Percentiles rank a stretch among this genome's conserved stretches.
phyloP scores from a whole-genome alignment of 179 eudicot genomes.

The Actinidia chinensis region DNA sequence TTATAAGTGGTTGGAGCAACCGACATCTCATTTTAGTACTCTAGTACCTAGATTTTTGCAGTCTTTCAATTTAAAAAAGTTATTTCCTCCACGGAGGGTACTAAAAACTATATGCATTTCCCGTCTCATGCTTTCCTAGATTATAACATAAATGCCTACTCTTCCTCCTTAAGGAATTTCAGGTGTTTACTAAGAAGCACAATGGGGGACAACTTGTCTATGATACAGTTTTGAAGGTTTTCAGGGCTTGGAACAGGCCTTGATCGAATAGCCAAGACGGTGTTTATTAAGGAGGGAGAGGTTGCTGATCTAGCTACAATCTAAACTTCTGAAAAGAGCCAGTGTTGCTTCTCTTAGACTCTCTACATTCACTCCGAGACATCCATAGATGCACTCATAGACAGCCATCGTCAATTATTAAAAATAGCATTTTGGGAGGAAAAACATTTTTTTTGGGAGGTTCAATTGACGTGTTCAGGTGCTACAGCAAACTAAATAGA shows the following conservation, averaged over 20 bases:
- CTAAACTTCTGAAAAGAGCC: slow-evolving; percentile 43
- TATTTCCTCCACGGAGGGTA: neutral
- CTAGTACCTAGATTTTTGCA: neutral
- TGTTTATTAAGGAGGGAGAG: slow-evolving; percentile 42
- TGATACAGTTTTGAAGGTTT: slow-evolving; percentile 68
- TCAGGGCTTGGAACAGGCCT: slow-evolving; percentile 62
- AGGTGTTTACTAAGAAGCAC: slow-evolving; percentile 65
- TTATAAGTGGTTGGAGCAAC: neutral
- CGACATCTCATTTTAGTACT: neutral
- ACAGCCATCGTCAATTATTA: slow-evolving; percentile 35
- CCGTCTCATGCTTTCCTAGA: neutral
- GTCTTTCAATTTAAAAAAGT: neutral
- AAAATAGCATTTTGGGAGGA: slow-evolving; percentile 44
- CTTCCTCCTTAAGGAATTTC: slow-evolving; percentile 22
- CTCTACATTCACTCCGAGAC: slow-evolving; percentile 61
- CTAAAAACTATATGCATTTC: neutral
- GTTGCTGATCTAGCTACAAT: slow-evolving; percentile 35
- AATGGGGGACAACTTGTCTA: slow-evolving; percentile 60
- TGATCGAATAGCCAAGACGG: slow-evolving; percentile 55
- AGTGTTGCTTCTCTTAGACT: slow-evolving; percentile 56
- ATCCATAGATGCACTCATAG: slow-evolving; percentile 47
- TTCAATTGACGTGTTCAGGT: slow-evolving; percentile 41
- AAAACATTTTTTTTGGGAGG: slow-evolving; percentile 32
- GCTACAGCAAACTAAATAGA: slow-evolving; percentile 40
- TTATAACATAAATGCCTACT: neutral